Evolutionary conservation across 192 early-diverging fungal species (phyloP).

Genomic region (Oehlia diaphana): DNA sequence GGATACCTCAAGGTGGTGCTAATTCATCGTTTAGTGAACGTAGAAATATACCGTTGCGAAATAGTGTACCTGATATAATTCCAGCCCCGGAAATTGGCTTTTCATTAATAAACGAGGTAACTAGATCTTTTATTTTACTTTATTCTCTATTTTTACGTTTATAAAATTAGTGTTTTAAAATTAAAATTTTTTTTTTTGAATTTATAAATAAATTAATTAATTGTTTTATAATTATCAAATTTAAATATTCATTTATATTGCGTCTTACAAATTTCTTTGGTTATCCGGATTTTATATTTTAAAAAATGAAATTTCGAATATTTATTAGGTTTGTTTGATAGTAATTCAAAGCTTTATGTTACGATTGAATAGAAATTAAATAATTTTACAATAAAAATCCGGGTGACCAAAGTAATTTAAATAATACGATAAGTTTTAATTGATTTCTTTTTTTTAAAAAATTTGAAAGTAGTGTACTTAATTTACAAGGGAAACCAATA

Average conservation of each 20-base stretch:
- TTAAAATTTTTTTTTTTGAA: not conserved
- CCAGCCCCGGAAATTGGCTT: conserved; percentile 7
- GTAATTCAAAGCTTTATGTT: not conserved
- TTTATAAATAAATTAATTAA: not conserved
- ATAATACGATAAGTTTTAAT: too few species aligned
- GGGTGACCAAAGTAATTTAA: not conserved
- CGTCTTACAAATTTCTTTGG: not conserved
- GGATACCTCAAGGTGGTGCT: not conserved
- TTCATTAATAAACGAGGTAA: not conserved
- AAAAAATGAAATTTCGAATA: not conserved
- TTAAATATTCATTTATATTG: not conserved
- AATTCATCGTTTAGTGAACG: conserved; percentile 11
- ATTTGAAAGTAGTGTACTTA: not conserved
- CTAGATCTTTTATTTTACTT: not conserved
- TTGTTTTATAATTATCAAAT: not conserved
- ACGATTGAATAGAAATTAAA: not conserved
- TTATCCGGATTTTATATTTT: not conserved
- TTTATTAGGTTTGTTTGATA: not conserved
- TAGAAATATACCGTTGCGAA: conserved; percentile 10
- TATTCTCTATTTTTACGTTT: not conserved
- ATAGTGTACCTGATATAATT: not conserved
- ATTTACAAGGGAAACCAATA: not conserved
- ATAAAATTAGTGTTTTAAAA: not conserved
- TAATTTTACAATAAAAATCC: not conserved
- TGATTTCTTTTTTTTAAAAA: not conserved